Base-by-base conservation (phyloP, 2,329 filamentous ascomycete species). In the Rugonectria rugulosa region DNA sequence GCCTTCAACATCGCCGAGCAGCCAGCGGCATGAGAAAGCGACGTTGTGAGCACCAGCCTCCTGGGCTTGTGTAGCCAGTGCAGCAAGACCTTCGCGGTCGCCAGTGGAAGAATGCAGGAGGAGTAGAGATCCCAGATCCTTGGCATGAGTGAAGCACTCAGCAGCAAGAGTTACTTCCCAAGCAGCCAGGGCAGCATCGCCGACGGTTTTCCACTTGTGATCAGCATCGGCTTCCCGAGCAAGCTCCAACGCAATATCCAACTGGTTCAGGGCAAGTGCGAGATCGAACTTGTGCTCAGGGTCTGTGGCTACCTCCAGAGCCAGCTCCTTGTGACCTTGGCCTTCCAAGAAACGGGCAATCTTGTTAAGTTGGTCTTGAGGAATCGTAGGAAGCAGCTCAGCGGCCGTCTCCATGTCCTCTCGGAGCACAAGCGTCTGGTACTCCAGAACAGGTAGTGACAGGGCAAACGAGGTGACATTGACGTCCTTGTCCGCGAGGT, bases 131-230 rank as follows among this genome's bases (percentile, higher is more conserved):
- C 94, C 93, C 3, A 97, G 79, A 70, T 99, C 95, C 70, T 92
- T 95, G 40, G 93, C 92, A 55, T 95, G 88, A 15, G 86, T 87
- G 73, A 98, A 99, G 77, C 94, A 98, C 75, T 98, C 92, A 43
- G 95, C 89, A 0, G 95, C 95, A 2, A 98, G 85, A 5, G 84
- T 81, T 27, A 99, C 83, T 68, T 99, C 88, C 95, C 94, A 99
- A 2, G 81, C 88, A 9, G 87, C 78, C 34, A 99, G 83, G 2
- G 95, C 95, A 1, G 93, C 90, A 67, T 99, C 95, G 57, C 95
- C 95, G 5, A 99, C 91, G 4, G 87, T 93, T 83, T 98, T 98
- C 95, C 95, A 99, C 77, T 97, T 97, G 77, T 98, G 94, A 73
- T 98, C 95, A 2, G 88, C 90, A 61, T 97, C 89, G 10, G 92